Conservation (phyloP, 768 basidiomycete species). For the Brasilioporus rufonigricans region DNA sequence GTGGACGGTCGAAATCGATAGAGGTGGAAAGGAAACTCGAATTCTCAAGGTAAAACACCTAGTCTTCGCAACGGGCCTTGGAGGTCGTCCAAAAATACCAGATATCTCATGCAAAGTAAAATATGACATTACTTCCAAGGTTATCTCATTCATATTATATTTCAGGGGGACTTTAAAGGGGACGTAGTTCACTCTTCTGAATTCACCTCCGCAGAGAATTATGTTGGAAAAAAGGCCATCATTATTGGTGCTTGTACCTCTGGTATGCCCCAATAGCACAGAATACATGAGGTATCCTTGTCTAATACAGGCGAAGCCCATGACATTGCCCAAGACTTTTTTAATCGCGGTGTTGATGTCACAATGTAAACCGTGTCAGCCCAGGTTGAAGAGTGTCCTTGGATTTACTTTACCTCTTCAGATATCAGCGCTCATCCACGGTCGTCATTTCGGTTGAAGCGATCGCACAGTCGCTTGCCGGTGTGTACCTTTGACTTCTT, state of each 20-base stretch:
- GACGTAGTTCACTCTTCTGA: constrained; percentile 49
- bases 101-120: constrained; percentile 42
- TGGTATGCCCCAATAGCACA: constrained; percentile 30
- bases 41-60: constrained; percentile 47
- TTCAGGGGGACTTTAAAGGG: constrained; percentile 53
- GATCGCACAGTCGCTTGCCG: neutral
- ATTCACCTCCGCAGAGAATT: constrained; percentile 47
- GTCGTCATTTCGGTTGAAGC: neutral
- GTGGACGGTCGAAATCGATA: constrained; percentile 46
- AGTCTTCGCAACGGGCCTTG: constrained; percentile 55
- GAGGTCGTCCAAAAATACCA: constrained; percentile 44
- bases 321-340: constrained; percentile 39
- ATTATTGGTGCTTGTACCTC: constrained; percentile 71
- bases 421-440: constrained; percentile 3
- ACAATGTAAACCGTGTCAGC: constrained; percentile 20
- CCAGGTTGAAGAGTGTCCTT: neutral
- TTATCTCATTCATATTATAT: neutral
- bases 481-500: neutral
- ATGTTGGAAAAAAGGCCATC: constrained; percentile 61
- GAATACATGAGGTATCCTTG: neutral
- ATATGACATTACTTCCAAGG: neutral
- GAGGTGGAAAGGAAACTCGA: constrained; percentile 32
- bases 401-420: neutral
- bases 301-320: constrained; percentile 25
- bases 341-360: constrained; percentile 29